These are phyloP conservation scores for Przewalskia tangutica DNA, from an alignment of 257 asterid species.

Conservation along the genomic window DNA sequence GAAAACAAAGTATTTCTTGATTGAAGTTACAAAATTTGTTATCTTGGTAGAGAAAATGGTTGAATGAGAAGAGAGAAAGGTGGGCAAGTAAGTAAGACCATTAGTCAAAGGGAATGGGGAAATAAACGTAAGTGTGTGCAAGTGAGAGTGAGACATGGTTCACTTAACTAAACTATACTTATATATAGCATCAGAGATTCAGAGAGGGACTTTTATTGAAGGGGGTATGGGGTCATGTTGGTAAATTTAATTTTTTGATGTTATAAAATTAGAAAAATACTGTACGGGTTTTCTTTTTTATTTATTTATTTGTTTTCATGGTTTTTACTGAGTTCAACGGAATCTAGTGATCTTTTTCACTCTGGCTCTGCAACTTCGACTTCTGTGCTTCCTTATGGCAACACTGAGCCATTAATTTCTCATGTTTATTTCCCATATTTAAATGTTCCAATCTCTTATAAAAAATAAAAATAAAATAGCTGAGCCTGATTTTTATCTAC, in stretches of 20 bases:
- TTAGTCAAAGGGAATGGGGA: slow-evolving; percentile 16
- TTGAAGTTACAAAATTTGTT: background rate
- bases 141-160: background rate
- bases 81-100: background rate
- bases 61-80: background rate
- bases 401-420: background rate
- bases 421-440: background rate
- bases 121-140: background rate
- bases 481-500: too few species aligned
- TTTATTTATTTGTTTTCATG: background rate
- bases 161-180: background rate
- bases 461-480: background rate
- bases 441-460: background rate
- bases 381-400: slow-evolving; percentile 8
- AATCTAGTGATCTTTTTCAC: slow-evolving; percentile 17
- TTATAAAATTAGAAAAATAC: background rate
- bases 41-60: background rate
- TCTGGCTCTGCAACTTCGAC: slow-evolving; percentile 5
- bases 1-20: background rate
- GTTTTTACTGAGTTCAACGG: slow-evolving; percentile 20
- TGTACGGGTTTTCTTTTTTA: background rate
- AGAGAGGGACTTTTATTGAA: background rate
- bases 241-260: background rate
- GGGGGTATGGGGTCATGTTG: background rate
- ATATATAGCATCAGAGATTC: background rate